A percentile compares a stretch with the other conserved stretches of the same genome.
These are phyloP conservation scores for Gnomoniopsis smithogilvyi DNA, from an alignment of 2,329 filamentous ascomycete genomes.

Conservation along the genomic window DNA sequence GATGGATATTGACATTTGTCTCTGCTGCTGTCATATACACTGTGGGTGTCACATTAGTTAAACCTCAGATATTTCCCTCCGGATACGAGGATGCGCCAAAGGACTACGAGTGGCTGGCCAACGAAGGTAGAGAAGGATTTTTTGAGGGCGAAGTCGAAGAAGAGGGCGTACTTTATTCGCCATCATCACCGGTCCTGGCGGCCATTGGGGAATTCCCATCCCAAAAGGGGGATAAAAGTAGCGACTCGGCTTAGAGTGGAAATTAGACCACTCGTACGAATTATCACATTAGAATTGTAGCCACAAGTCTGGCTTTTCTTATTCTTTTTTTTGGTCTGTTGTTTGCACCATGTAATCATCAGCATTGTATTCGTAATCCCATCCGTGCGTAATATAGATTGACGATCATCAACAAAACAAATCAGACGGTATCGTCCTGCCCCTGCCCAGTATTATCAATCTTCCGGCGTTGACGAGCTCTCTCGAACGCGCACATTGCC, in stretches of 20 bases:
- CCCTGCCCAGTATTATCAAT: too few species aligned
- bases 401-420: too few species aligned
- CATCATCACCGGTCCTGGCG: not conserved
- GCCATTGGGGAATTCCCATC: not conserved
- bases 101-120: not conserved
- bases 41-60: constrained; percentile 19
- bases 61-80: constrained; percentile 22
- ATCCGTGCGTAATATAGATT: too few species aligned
- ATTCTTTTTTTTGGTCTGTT: too few species aligned
- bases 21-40: constrained; percentile 26
- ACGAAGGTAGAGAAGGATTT: not conserved
- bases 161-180: not conserved
- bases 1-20: constrained; percentile 28
- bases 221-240: not conserved
- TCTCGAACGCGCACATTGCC: not conserved
- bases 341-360: too few species aligned
- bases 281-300: too few species aligned
- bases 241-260: not conserved
- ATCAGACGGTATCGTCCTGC: too few species aligned
- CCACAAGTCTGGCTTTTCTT: too few species aligned
- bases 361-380: too few species aligned
- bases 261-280: not conserved
- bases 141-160: not conserved
- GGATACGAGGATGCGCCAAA: constrained; percentile 5
- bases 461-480: too few species aligned